Percentiles rank a stretch among this genome's conserved stretches.
Conservation (phyloP, 2,329 filamentous ascomycete genomes). For the Trichoderma cornu-damae region DNA sequence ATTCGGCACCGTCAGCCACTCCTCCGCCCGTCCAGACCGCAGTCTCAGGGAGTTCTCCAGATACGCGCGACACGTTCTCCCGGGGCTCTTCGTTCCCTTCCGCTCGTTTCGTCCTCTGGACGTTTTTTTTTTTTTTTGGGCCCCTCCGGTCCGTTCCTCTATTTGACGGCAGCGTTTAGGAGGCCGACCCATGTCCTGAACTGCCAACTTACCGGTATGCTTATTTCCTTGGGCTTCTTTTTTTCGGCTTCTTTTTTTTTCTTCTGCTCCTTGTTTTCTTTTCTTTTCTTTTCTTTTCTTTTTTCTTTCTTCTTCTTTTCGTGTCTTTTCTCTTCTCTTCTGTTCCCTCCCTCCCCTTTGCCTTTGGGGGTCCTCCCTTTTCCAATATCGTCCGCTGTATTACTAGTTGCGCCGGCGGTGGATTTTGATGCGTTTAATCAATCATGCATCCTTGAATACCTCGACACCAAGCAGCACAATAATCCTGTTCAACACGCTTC, state of each 20-base stretch:
- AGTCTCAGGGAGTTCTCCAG: conserved; percentile 1
- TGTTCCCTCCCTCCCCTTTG: neutral
- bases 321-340: too few relatives aligned
- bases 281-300: neutral
- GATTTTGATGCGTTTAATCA: neutral
- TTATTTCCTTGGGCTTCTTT: neutral
- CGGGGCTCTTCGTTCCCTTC: conserved; percentile 1
- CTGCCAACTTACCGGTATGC: conserved; percentile 18
- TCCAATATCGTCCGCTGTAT: neutral
- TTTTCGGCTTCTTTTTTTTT: neutral
- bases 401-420: neutral
- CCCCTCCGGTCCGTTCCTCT: neutral
- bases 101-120: conserved; percentile 5
- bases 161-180: conserved; percentile 9
- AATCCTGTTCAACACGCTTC: neutral
- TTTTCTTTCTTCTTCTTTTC: neutral
- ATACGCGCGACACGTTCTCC: conserved; percentile 10
- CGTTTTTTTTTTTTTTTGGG: too few relatives aligned
- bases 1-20: conserved; percentile 1
- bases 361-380: neutral
- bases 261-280: neutral
- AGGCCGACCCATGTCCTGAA: conserved; percentile 14
- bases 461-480: neutral
- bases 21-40: conserved; percentile 4
- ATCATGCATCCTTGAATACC: conserved; percentile 6